These are phyloP conservation scores for Cryptosporidium ubiquitum DNA, from an alignment of 169 alveolate species.

Conservation along the genomic window DNA sequence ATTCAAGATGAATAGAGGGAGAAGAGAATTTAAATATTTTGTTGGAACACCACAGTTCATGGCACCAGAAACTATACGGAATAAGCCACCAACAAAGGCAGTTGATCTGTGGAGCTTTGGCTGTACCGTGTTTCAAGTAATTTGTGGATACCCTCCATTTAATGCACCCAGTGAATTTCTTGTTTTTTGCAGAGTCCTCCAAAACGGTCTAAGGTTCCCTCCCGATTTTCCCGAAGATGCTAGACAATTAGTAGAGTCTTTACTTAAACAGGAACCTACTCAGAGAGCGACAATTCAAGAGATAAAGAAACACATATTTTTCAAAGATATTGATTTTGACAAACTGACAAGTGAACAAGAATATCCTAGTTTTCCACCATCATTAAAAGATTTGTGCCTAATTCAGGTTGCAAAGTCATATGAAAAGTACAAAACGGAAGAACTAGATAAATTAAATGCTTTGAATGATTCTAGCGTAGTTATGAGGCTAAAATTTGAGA, in stretches of 20 bases:
- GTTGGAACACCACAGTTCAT: conserved; percentile 94
- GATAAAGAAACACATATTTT: conserved; percentile 18
- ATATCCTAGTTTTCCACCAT: conserved; percentile 22
- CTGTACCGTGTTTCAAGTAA: conserved; percentile 89
- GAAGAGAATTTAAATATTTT: conserved; percentile 84
- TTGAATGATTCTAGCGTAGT: not conserved
- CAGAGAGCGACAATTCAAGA: conserved; percentile 45
- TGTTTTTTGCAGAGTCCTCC: conserved; percentile 54
- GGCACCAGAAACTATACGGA: conserved; percentile 92
- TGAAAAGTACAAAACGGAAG: conserved; percentile 2
- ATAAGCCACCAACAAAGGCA: conserved; percentile 85
- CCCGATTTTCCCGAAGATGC: conserved; percentile 71
- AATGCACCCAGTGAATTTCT: conserved; percentile 73
- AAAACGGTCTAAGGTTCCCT: conserved; percentile 19
- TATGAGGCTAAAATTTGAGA: conserved; percentile 29
- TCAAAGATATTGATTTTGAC: conserved; percentile 37
- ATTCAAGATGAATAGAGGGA: conserved; percentile 69
- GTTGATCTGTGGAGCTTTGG: conserved; percentile 93
- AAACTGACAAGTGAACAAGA: not conserved
- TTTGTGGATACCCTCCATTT: conserved; percentile 83
- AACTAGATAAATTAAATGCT: not conserved
- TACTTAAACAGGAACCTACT: conserved; percentile 15
- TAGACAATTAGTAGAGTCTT: conserved; percentile 8
- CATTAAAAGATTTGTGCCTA: conserved; percentile 43
- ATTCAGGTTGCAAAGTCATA: conserved; percentile 10